These are phyloP conservation scores for Teunomyces cretensis DNA, from an alignment of 805 yeast genomes.

Conservation along the genomic window DNA sequence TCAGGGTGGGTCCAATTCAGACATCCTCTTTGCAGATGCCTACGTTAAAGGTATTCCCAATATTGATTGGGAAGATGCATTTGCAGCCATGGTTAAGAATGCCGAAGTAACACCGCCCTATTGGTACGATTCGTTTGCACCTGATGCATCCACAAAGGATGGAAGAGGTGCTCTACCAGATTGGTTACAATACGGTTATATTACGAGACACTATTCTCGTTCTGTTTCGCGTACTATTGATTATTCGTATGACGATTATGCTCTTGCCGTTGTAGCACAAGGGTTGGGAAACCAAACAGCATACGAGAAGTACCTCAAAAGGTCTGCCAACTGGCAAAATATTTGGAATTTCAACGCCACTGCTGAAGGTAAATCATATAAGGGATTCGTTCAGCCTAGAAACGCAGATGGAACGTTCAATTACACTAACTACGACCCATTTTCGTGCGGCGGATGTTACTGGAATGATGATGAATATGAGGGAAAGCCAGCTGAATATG, in stretches of 20 bases:
- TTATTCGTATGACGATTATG: conserved; percentile 36
- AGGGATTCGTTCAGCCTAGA: conserved; percentile 35
- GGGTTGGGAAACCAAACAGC: conserved; percentile 23
- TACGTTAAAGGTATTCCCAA: conserved; percentile 23
- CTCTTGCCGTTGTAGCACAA: conserved; percentile 29
- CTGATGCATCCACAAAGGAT: conserved; percentile 27
- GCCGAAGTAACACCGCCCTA: conserved; percentile 35
- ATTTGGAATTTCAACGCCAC: conserved; percentile 32
- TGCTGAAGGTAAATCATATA: conserved; percentile 16
- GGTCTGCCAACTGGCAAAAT: conserved; percentile 36
- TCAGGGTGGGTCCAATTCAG: conserved; percentile 39
- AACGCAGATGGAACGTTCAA: conserved; percentile 28
- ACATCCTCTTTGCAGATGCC: conserved; percentile 37
- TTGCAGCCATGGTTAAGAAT: conserved; percentile 31
- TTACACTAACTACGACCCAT: conserved; percentile 24
- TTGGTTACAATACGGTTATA: conserved; percentile 31
- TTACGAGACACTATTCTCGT: conserved; percentile 30
- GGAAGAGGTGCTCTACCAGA: conserved; percentile 38
- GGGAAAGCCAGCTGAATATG: conserved; percentile 33
- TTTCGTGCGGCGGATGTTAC: conserved; percentile 32
- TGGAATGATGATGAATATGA: conserved; percentile 35
- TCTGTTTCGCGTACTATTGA: conserved; percentile 37
- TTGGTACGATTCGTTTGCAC: conserved; percentile 22
- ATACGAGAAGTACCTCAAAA: conserved; percentile 24
- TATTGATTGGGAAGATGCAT: conserved; percentile 31